Percentiles rank a stretch among this genome's conserved stretches.
These are phyloP conservation scores for Pichia sp. DNA, from an alignment of 1,139 yeast species.

Conservation along the genomic window DNA sequence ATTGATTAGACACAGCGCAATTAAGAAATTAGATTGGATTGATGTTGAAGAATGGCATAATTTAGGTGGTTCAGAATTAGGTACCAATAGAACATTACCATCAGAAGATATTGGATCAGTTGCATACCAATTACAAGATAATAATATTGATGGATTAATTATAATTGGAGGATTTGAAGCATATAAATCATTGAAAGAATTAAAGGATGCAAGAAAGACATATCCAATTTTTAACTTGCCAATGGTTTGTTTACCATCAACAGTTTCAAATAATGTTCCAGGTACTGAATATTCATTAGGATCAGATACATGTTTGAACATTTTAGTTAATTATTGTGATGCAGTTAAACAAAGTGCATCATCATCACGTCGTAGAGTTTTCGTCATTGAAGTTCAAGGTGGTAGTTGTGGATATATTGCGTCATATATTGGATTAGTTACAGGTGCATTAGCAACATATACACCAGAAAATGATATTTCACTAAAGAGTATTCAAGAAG, in stretches of 20 bases:
- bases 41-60: constrained; percentile 88
- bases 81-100: constrained; percentile 87
- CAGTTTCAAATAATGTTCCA: constrained; percentile 96
- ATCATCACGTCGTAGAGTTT: constrained; percentile 88
- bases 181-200: constrained; percentile 72
- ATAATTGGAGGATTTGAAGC: constrained; percentile 97
- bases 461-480: constrained; percentile 86
- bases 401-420: constrained; percentile 95
- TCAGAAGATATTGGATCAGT: constrained; percentile 77
- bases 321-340: constrained; percentile 88
- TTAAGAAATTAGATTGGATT: constrained; percentile 71
- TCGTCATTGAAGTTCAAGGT: constrained; percentile 96
- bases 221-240: constrained; percentile 94
- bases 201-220: constrained; percentile 60
- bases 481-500: constrained; percentile 66
- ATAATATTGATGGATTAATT: constrained; percentile 75
- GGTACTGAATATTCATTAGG: constrained; percentile 95
- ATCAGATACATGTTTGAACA: constrained; percentile 87
- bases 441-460: constrained; percentile 90
- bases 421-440: constrained; percentile 76
- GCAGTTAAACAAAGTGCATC: constrained; percentile 93
- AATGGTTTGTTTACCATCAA: constrained; percentile 88
- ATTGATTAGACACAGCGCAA: constrained; percentile 70
- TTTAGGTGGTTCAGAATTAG: constrained; percentile 90
- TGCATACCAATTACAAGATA: constrained; percentile 85